phyloP scores from a whole-genome alignment of 2,329 filamentous ascomycete species.

The Aspergillus sojae region DNA sequence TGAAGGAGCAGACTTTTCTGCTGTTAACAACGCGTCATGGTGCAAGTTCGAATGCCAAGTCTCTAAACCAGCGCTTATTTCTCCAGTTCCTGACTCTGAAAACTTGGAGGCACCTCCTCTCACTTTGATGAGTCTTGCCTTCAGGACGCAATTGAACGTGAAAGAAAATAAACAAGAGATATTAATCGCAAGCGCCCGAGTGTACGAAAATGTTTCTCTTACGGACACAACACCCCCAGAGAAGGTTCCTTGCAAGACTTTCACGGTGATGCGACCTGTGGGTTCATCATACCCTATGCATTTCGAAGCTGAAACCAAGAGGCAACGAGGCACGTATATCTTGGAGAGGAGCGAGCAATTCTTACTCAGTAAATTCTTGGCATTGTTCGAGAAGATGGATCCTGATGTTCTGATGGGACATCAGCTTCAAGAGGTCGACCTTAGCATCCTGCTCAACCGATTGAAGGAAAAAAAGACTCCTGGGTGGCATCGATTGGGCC shows the following conservation, averaged over 20 bases:
- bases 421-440: conserved; percentile 95
- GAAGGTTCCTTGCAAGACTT: conserved; percentile 83
- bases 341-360: conserved; percentile 82
- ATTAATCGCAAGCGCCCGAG: conserved; percentile 82
- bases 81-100: conserved; percentile 73
- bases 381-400: conserved; percentile 82
- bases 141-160: conserved; percentile 84
- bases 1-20: conserved; percentile 77
- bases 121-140: conserved; percentile 91
- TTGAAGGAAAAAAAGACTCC: conserved; percentile 88
- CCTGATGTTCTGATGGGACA: conserved; percentile 94
- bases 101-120: conserved; percentile 81
- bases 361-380: conserved; percentile 84
- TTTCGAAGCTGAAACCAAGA: conserved; percentile 77
- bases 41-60: conserved; percentile 92
- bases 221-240: conserved; percentile 87
- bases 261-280: conserved; percentile 85
- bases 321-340: conserved; percentile 75
- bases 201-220: conserved; percentile 88
- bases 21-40: conserved; percentile 90
- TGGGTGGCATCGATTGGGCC: conserved; percentile 90
- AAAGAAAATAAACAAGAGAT: conserved; percentile 98
- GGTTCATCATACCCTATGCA: conserved; percentile 77
- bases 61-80: conserved; percentile 74
- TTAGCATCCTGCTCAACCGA: conserved; percentile 84